Percentiles rank a stretch among this genome's conserved stretches.
Evolutionary conservation across 2,329 filamentous ascomycete genomes (phyloP).

Genomic region (Grosmannia clavigera): DNA sequence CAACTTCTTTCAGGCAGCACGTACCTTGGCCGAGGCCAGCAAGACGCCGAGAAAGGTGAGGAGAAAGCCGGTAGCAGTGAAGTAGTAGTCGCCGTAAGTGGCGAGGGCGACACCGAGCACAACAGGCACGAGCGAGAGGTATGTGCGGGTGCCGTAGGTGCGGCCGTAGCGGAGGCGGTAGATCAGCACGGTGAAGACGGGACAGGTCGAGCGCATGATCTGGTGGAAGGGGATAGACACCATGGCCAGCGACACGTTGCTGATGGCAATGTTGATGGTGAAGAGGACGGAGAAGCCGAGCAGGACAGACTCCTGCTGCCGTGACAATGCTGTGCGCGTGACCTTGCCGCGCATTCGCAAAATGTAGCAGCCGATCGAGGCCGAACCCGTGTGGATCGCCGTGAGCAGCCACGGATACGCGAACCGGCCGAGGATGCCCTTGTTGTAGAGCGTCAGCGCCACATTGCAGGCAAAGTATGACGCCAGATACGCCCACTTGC

Average conservation of each 20-base stretch:
- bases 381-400: constrained; percentile 13
- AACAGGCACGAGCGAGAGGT: constrained; percentile 47
- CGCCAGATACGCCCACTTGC: constrained; percentile 15
- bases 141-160: constrained; percentile 42
- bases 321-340: constrained; percentile 5
- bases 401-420: constrained; percentile 14
- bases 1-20: not conserved
- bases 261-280: constrained; percentile 15
- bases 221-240: constrained; percentile 53
- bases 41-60: constrained; percentile 42
- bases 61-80: constrained; percentile 43
- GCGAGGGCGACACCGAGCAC: constrained; percentile 47
- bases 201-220: constrained; percentile 48
- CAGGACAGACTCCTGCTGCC: constrained; percentile 9
- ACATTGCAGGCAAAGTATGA: constrained; percentile 16
- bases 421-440: constrained; percentile 12
- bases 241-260: constrained; percentile 14
- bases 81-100: constrained; percentile 50
- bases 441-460: constrained; percentile 14
- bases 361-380: constrained; percentile 12
- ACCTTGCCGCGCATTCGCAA: constrained; percentile 10
- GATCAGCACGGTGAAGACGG: constrained; percentile 49
- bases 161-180: constrained; percentile 43
- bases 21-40: constrained; percentile 41
- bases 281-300: constrained; percentile 12